Evolutionary conservation across 371 early-diverging fungal species (phyloP).

Genomic region (Sporodiniella umbellata): DNA sequence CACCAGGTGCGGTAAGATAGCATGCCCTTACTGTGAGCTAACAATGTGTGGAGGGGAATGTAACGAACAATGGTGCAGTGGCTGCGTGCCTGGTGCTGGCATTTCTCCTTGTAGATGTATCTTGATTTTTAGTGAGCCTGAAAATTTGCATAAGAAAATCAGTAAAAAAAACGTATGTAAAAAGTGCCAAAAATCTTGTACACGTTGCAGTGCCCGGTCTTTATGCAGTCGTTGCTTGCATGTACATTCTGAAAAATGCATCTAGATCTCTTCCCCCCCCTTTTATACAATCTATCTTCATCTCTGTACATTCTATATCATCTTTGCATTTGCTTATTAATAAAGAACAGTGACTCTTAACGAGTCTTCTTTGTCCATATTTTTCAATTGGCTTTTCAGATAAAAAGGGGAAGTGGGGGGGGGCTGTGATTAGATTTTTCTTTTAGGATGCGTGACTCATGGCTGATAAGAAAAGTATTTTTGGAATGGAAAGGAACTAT

Average conservation of each 20-base stretch:
- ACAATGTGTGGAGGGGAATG: conserved; percentile 10
- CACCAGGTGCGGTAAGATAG: conserved; percentile 10
- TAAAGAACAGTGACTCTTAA: too few species aligned
- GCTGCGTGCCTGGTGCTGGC: conserved; percentile 1
- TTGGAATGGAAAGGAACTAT: too few species aligned
- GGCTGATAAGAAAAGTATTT: too few species aligned
- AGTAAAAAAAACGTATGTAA: conserved; percentile 9
- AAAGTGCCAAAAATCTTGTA: conserved; percentile 7
- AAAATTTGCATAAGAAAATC: not conserved
- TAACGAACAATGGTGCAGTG: conserved; percentile 18
- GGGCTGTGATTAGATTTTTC: too few species aligned
- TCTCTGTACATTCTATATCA: not conserved
- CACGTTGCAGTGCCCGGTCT: not conserved
- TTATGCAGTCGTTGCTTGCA: conserved; percentile 13
- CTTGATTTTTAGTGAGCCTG: conserved; percentile 4
- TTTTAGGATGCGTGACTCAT: too few species aligned
- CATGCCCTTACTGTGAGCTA: conserved; percentile 16
- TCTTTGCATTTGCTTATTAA: too few species aligned
- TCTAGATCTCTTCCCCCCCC: conserved; percentile 1
- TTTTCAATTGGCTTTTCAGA: too few species aligned
- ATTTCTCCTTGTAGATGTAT: conserved; percentile 14
- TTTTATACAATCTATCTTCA: too few species aligned
- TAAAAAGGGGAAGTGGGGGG: not conserved
- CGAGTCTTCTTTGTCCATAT: too few species aligned
- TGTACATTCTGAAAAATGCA: conserved; percentile 10